Evolutionary conservation across 768 basidiomycete genomes (phyloP), one percentile per base, ranked within the genome.

Genomic region (Hebeloma cylindrosporum): DNA sequence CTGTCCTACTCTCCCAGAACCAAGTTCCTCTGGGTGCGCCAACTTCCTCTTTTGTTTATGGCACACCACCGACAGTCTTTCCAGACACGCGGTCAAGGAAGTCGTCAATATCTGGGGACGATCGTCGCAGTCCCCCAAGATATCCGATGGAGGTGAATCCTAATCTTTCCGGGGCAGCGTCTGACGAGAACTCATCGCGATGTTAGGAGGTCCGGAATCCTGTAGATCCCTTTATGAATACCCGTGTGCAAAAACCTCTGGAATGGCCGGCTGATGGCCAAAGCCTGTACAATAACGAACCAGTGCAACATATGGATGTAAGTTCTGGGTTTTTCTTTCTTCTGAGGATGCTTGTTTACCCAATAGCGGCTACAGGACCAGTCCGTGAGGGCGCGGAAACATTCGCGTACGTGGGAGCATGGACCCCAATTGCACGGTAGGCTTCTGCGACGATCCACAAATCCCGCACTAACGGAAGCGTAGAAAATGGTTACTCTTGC

Each of bases 341-440:
- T 38, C 20, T 35, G 14, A 42, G 26, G 34, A 40, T 35, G 28
- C 47, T 26, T 36, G n/a, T 29, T 47, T 27, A 48, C 49, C 44
- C 52, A 35, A 50, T 52, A 26, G 10, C 31, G 43, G 31, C 36
- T 37, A 32, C 43, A 77, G 71, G 72, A 74, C 54, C 68, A 67
- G 47, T 55, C 66, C 38, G 55, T 56, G 29, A 63, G 72, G 40
- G 60, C 64, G 43, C 70, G 82, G 64, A 84, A 83, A 59, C 81
- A 83, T 64, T 68, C 74, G 54, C 72, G 82, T 56, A 76, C 67
- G 47, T 85, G 82, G 82, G 82, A 83, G 49, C 78, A 74, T 56
- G 66, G 63, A 52, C 66, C 62, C 23, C 73, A 71, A 43, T 51
- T 76, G 43, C 69, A 71, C 60, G 71, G 75, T 73, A 59, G 47